These are phyloP conservation scores for Tetrapyrgos nigripes DNA, from an alignment of 1,284 basidiomycete genomes.

Conservation along the genomic window DNA sequence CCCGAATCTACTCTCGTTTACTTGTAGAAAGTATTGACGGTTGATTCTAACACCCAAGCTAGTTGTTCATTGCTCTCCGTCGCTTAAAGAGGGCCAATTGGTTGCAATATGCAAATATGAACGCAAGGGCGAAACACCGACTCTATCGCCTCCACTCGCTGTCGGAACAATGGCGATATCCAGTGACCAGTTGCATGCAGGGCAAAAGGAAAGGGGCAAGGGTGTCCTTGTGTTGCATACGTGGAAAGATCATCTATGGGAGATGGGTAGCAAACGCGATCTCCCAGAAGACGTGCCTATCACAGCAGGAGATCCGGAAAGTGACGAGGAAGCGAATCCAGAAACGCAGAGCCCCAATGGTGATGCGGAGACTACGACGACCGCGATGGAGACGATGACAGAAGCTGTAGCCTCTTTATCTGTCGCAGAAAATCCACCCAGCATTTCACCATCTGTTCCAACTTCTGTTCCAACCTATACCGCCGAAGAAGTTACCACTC, in stretches of 20 bases:
- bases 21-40: neutral
- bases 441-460: constrained; percentile 15
- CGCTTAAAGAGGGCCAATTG: constrained; percentile 53
- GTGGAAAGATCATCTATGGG: constrained; percentile 77
- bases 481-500: constrained; percentile 64
- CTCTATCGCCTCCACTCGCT: constrained; percentile 63
- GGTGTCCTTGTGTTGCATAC: constrained; percentile 73
- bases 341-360: neutral
- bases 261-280: constrained; percentile 65
- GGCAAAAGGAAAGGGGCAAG: constrained; percentile 68
- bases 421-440: constrained; percentile 13
- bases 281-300: constrained; percentile 51
- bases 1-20: constrained; percentile 6
- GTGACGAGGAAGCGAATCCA: constrained; percentile 10
- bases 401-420: neutral
- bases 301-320: constrained; percentile 24
- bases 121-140: constrained; percentile 37
- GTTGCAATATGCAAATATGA: constrained; percentile 64
- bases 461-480: constrained; percentile 30
- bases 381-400: neutral
- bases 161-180: constrained; percentile 73
- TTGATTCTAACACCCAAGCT: constrained; percentile 33
- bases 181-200: constrained; percentile 47
- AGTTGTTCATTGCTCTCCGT: constrained; percentile 62
- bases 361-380: neutral